phyloP scores from a whole-genome alignment of 176 grass and related monocot genomes.

The Leersia perrieri region DNA sequence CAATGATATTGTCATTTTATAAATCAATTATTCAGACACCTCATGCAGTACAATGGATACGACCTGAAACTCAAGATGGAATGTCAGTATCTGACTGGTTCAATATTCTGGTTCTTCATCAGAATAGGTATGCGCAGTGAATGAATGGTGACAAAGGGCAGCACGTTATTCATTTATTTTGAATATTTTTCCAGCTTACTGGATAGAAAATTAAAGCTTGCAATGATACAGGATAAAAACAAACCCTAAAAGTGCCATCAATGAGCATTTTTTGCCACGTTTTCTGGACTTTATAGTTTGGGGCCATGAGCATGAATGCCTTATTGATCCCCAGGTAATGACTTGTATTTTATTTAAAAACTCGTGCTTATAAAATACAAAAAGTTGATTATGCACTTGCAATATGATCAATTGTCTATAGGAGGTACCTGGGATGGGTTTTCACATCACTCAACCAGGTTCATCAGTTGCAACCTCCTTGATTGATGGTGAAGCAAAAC shows the following conservation, averaged over 20 bases:
- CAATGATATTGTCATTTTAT: constrained; percentile 24
- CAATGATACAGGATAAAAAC: constrained; percentile 74
- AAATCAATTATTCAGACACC: constrained; percentile 66
- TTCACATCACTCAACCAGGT: constrained; percentile 95
- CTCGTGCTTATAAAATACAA: not conserved
- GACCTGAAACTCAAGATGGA: constrained; percentile 77
- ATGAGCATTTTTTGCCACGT: constrained; percentile 90
- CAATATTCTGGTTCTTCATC: constrained; percentile 97
- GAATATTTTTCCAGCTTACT: not conserved
- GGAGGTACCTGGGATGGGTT: constrained; percentile 95
- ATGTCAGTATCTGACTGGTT: constrained; percentile 76
- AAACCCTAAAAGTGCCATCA: constrained; percentile 90
- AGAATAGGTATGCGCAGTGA: constrained; percentile 60
- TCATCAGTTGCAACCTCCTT: constrained; percentile 89
- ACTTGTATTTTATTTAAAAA: constrained; percentile 5
- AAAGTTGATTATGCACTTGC: constrained; percentile 4
- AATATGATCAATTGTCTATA: constrained; percentile 28
- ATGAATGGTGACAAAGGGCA: not conserved
- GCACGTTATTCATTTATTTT: not conserved
- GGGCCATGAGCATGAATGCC: constrained; percentile 97
- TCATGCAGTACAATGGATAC: constrained; percentile 92
- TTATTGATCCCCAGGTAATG: constrained; percentile 85
- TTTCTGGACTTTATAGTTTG: constrained; percentile 94
- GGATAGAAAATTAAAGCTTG: constrained; percentile 6
- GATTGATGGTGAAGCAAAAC: constrained; percentile 95